A percentile compares a stretch with the other conserved stretches of the same genome.
Evolutionary conservation across 179 eudicot genomes (phyloP).

Genomic region (Monotropa hypopitys): DNA sequence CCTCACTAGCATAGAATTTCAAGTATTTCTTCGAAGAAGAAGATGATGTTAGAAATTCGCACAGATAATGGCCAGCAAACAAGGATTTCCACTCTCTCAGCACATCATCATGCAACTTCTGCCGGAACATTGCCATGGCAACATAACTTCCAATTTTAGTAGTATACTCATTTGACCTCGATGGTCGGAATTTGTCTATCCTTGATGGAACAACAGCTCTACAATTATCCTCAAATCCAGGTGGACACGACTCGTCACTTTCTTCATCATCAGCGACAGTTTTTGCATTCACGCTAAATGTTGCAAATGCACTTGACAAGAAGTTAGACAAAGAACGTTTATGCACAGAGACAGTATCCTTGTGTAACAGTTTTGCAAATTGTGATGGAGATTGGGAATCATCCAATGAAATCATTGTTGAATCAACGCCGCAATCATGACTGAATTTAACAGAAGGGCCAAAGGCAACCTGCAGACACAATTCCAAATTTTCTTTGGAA

Average conservation of each 20-base stretch:
- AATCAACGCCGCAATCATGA: constrained; percentile 14
- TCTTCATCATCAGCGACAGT: constrained; percentile 17
- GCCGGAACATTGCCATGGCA: constrained; percentile 46
- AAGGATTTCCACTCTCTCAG: constrained; percentile 48
- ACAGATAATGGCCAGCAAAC: constrained; percentile 28
- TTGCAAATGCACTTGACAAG: constrained; percentile 42
- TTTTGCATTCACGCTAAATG: constrained; percentile 21
- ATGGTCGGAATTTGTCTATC: constrained; percentile 19
- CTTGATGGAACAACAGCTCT: constrained; percentile 16
- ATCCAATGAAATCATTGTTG: constrained; percentile 10
- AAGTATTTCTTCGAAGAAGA: constrained; percentile 17
- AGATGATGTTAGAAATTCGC: constrained; percentile 16
- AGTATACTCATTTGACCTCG: constrained; percentile 17
- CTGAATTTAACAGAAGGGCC: constrained; percentile 15
- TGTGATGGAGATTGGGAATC: constrained; percentile 16
- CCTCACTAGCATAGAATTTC: constrained; percentile 23
- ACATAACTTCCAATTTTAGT: constrained; percentile 24
- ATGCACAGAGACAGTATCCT: constrained; percentile 13
- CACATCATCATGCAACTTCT: constrained; percentile 59
- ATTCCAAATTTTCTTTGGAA: not conserved
- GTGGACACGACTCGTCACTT: constrained; percentile 34
- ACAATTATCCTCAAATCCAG: constrained; percentile 26
- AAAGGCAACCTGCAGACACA: constrained; percentile 30
- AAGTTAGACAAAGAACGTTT: constrained; percentile 16
- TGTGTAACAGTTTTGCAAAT: constrained; percentile 12